phyloP scores from a whole-genome alignment of 371 early-diverging fungal genomes.

The Funneliformis caledonium region DNA sequence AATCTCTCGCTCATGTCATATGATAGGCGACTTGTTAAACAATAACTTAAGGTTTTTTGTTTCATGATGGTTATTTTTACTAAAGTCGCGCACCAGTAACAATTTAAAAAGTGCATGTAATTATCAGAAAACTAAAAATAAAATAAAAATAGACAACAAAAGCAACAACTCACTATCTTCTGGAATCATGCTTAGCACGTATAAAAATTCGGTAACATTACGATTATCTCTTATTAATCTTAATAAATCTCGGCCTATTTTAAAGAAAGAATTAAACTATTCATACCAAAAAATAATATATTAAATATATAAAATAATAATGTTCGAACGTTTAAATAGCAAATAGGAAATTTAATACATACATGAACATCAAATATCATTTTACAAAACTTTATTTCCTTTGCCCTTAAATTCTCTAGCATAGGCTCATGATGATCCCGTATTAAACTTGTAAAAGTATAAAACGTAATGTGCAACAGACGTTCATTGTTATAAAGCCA shows the following conservation, averaged over 20 bases:
- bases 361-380: constrained; percentile 3
- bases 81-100: background rate
- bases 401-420: background rate
- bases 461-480: constrained; percentile 12
- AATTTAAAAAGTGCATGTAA: background rate
- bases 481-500: constrained; percentile 21
- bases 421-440: background rate
- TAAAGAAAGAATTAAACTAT: constrained; percentile 11
- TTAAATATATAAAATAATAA: background rate
- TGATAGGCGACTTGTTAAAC: constrained; percentile 12
- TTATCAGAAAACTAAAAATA: no score
- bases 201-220: constrained; percentile 3
- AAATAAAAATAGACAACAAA: background rate
- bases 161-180: background rate
- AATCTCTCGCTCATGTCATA: background rate
- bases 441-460: constrained; percentile 18
- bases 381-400: constrained; percentile 8
- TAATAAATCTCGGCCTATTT: constrained; percentile 11
- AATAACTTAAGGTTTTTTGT: constrained; percentile 5
- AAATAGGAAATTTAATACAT: background rate
- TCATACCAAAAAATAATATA: background rate
- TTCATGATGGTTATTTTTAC: background rate
- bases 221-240: background rate
- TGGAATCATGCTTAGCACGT: background rate
- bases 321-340: no score